phyloP scores from a whole-genome alignment of 2,329 filamentous ascomycete species.

The Geosmithia morbida region DNA sequence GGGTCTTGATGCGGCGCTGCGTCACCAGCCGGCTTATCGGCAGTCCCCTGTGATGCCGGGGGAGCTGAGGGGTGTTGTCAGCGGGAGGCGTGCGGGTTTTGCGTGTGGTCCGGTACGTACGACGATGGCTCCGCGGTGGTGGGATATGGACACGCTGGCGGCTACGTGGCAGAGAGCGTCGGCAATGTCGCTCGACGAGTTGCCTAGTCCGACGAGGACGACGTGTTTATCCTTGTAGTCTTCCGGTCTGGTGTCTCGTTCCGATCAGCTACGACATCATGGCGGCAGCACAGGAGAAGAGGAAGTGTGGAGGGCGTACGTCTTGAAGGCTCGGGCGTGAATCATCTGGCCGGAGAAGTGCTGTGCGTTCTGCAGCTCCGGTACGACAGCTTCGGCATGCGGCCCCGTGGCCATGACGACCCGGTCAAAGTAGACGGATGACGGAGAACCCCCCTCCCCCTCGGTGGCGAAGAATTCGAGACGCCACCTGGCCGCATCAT shows the following conservation, averaged over 20 bases:
- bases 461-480: slow-evolving; percentile 9
- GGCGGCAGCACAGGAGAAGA: too few relatives aligned
- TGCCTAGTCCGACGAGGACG: slow-evolving; percentile 26
- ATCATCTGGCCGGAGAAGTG: background rate
- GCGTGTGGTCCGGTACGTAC: background rate
- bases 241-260: slow-evolving; percentile 4
- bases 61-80: slow-evolving; percentile 8
- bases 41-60: slow-evolving; percentile 15
- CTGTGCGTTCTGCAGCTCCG: slow-evolving; percentile 14
- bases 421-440: slow-evolving; percentile 18
- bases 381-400: slow-evolving; percentile 18
- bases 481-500: slow-evolving; percentile 9
- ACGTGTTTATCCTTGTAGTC: slow-evolving; percentile 24
- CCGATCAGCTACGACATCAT: too few relatives aligned
- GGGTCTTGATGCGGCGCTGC: slow-evolving; percentile 14
- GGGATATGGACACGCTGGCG: background rate
- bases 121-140: slow-evolving; percentile 1
- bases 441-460: background rate
- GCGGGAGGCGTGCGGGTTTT: background rate
- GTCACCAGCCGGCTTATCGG: slow-evolving; percentile 19
- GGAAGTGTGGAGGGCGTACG: background rate
- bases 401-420: slow-evolving; percentile 18
- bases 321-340: slow-evolving; percentile 3
- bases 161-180: slow-evolving; percentile 14
- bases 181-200: slow-evolving; percentile 16